These are phyloP conservation scores for Fusarium sp. DNA, from an alignment of 2,329 filamentous ascomycete species.

Conservation along the genomic window DNA sequence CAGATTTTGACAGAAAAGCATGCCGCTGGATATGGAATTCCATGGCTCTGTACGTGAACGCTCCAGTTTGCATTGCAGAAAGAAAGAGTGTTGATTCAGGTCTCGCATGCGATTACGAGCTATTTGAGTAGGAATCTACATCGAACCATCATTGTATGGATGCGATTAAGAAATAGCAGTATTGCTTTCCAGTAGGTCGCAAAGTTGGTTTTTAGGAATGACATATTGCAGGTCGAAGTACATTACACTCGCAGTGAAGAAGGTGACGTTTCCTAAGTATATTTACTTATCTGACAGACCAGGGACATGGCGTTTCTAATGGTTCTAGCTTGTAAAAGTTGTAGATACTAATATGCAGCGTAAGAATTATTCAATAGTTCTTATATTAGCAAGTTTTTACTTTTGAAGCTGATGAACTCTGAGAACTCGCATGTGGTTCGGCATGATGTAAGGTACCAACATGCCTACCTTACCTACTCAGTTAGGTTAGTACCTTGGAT, in stretches of 20 bases:
- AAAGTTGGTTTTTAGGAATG: constrained; percentile 32
- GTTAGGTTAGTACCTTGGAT: no score
- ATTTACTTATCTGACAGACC: not conserved
- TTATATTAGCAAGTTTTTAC: not conserved
- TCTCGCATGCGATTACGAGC: constrained; percentile 28
- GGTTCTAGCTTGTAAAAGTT: not conserved
- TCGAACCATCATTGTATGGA: constrained; percentile 21
- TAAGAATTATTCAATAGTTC: not conserved
- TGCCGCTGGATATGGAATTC: constrained; percentile 15
- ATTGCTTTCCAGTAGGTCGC: constrained; percentile 35
- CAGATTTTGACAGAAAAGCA: constrained; percentile 3
- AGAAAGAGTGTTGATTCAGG: constrained; percentile 35
- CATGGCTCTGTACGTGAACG: constrained; percentile 36
- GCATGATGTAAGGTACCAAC: not conserved
- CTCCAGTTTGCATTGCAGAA: constrained; percentile 33
- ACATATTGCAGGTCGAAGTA: constrained; percentile 31
- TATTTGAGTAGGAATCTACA: constrained; percentile 29
- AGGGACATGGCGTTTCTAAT: not conserved
- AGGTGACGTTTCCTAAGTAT: constrained; percentile 16
- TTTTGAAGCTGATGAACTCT: not conserved
- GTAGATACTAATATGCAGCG: constrained; percentile 7
- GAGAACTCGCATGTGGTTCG: not conserved
- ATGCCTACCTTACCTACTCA: no score
- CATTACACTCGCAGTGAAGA: constrained; percentile 12
- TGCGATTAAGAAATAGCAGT: constrained; percentile 24